Conservation (phyloP, 768 basidiomycete genomes). For the Artomyces pyxidatus region DNA sequence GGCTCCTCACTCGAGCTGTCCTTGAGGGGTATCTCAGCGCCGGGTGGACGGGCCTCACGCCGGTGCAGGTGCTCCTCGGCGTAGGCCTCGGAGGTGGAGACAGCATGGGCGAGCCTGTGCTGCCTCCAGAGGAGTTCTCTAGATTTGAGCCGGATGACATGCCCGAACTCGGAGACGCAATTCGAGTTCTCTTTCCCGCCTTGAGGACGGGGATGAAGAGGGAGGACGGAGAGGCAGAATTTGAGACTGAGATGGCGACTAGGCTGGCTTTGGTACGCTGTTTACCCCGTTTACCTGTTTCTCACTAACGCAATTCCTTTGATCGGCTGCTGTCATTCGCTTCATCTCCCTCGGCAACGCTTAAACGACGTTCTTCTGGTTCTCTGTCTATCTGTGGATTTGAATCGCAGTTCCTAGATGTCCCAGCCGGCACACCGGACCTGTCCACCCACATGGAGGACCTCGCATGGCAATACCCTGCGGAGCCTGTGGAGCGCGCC, state of each 20-base stretch:
- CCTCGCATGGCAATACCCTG: constrained; percentile 71
- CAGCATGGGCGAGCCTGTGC: neutral
- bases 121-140: constrained; percentile 31
- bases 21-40: constrained; percentile 79
- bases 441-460: constrained; percentile 74
- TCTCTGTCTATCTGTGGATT: neutral
- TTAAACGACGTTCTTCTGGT: neutral
- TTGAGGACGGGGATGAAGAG: constrained; percentile 24
- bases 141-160: constrained; percentile 72
- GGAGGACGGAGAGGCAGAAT: constrained; percentile 60
- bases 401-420: constrained; percentile 58
- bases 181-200: constrained; percentile 59
- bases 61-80: constrained; percentile 63
- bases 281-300: constrained; percentile 1
- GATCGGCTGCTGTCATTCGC: neutral
- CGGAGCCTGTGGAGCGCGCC: constrained; percentile 73
- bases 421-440: constrained; percentile 64
- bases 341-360: neutral
- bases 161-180: constrained; percentile 58
- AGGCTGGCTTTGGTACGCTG: constrained; percentile 56
- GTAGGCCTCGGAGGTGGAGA: constrained; percentile 48
- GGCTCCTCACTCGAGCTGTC: constrained; percentile 73
- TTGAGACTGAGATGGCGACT: constrained; percentile 66
- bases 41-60: constrained; percentile 69
- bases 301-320: constrained; percentile 1